Percentiles rank a stretch among this genome's conserved stretches.
phyloP scores from a whole-genome alignment of 208 protist genomes.

The Zelonia costaricensis region DNA sequence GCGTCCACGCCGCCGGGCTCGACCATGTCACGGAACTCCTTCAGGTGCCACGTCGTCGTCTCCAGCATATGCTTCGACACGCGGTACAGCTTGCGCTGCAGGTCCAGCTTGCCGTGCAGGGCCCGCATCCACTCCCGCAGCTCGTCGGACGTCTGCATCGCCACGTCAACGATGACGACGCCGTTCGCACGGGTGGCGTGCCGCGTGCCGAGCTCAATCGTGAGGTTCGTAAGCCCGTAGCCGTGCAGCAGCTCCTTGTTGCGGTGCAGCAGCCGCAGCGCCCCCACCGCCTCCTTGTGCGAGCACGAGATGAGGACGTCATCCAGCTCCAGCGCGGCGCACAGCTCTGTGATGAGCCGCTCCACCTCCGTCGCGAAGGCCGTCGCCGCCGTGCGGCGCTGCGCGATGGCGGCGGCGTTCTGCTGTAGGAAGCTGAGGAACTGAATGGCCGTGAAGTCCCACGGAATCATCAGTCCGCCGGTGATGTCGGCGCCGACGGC shows the following conservation, averaged over 20 bases:
- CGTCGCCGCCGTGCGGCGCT: conserved; percentile 45
- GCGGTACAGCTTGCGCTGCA: conserved; percentile 85
- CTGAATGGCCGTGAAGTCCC: conserved; percentile 83
- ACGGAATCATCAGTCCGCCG: conserved; percentile 83
- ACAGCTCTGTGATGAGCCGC: conserved; percentile 79
- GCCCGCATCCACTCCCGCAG: conserved; percentile 71
- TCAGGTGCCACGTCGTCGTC: conserved; percentile 90
- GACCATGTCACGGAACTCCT: conserved; percentile 79
- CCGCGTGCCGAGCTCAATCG: conserved; percentile 73
- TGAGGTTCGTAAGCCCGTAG: conserved; percentile 77
- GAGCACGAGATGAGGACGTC: conserved; percentile 92
- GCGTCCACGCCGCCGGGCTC: conserved; percentile 83
- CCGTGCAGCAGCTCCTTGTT: conserved; percentile 74
- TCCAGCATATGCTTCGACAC: conserved; percentile 88
- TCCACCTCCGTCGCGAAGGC: conserved; percentile 73
- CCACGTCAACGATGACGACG: conserved; percentile 74
- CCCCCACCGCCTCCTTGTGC: conserved; percentile 62
- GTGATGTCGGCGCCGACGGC: conserved; percentile 72
- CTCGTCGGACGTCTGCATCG: conserved; percentile 40
- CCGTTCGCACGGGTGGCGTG: conserved; percentile 88
- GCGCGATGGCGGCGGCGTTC: conserved; percentile 64
- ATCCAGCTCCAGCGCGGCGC: conserved; percentile 68
- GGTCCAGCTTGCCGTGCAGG: conserved; percentile 69
- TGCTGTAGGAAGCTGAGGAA: conserved; percentile 85
- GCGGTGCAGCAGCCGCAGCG: conserved; percentile 73